These are phyloP conservation scores for Colletotrichum theobromicola DNA, from an alignment of 2,329 filamentous ascomycete species.

Conservation along the genomic window DNA sequence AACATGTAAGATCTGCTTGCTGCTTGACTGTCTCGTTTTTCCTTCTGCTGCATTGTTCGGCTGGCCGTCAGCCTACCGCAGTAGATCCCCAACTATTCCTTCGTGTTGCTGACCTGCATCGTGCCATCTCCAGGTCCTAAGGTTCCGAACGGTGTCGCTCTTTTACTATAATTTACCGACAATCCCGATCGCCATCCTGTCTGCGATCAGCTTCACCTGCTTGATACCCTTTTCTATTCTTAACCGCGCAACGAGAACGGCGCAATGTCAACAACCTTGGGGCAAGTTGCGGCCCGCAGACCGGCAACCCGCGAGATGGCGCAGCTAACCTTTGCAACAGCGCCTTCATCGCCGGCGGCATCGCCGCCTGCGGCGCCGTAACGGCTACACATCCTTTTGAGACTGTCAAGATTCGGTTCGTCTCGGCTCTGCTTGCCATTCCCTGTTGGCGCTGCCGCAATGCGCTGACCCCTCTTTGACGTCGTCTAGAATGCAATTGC, in stretches of 20 bases:
- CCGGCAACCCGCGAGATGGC: background rate
- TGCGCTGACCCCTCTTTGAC: background rate
- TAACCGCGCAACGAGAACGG: background rate
- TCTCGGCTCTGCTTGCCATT: slow-evolving; percentile 13
- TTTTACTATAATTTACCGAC: background rate
- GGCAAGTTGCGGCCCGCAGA: slow-evolving; percentile 34
- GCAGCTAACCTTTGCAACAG: slow-evolving; percentile 43
- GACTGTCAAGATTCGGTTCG: slow-evolving; percentile 95
- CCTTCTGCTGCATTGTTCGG: background rate
- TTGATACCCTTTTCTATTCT: background rate
- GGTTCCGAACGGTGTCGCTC: slow-evolving; percentile 3
- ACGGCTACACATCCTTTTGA: slow-evolving; percentile 98
- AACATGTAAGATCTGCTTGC: background rate
- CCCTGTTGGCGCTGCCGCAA: slow-evolving; percentile 16
- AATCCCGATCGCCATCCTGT: background rate
- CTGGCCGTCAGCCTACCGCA: background rate
- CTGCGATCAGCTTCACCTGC: background rate
- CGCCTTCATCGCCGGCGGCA: slow-evolving; percentile 93
- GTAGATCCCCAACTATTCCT: background rate
- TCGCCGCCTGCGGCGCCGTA: slow-evolving; percentile 96
- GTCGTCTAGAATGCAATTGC: slow-evolving; percentile 79
- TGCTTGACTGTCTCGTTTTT: background rate
- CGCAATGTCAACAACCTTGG: slow-evolving; percentile 57
- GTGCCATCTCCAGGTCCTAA: slow-evolving; percentile 6
- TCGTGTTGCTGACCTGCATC: slow-evolving; percentile 26